These are phyloP conservation scores for Ceriops zippeliana DNA, from an alignment of 345 rosid genomes.

Conservation along the genomic window DNA sequence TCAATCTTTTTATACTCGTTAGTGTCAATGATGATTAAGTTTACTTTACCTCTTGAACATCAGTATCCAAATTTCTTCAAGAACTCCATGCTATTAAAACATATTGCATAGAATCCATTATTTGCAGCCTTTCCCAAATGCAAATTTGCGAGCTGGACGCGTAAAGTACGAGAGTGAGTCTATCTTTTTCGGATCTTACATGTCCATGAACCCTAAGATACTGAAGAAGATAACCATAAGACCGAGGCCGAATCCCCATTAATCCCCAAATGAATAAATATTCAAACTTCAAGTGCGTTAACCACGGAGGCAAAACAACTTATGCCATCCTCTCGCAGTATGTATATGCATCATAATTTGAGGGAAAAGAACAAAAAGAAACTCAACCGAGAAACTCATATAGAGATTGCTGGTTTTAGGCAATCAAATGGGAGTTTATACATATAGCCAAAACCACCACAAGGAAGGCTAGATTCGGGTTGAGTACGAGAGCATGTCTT, in stretches of 20 bases:
- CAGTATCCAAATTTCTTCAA: too few species aligned
- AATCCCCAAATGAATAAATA: background rate
- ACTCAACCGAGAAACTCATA: too few species aligned
- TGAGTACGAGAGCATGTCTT: too few species aligned
- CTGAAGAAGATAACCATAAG: background rate
- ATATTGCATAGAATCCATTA: too few species aligned
- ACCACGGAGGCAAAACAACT: background rate
- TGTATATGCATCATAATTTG: background rate
- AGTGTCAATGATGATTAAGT: too few species aligned
- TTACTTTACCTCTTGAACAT: too few species aligned
- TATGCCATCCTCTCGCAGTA: too few species aligned
- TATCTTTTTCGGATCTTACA: conserved; percentile 96
- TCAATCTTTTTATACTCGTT: too few species aligned
- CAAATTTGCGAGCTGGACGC: conserved; percentile 85
- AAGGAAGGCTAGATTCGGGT: too few species aligned
- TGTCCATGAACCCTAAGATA: conserved; percentile 83
- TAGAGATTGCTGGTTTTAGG: too few species aligned
- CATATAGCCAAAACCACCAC: background rate
- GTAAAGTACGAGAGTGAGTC: conserved; percentile 95
- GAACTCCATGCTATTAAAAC: too few species aligned
- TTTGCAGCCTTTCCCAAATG: conserved; percentile 59
- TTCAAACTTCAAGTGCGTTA: background rate
- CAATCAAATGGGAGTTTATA: background rate
- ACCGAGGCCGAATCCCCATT: background rate
- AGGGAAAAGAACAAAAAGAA: background rate